Evolutionary conservation across 192 early-diverging fungal species (phyloP).

Genomic region (Coemansia sp.): DNA sequence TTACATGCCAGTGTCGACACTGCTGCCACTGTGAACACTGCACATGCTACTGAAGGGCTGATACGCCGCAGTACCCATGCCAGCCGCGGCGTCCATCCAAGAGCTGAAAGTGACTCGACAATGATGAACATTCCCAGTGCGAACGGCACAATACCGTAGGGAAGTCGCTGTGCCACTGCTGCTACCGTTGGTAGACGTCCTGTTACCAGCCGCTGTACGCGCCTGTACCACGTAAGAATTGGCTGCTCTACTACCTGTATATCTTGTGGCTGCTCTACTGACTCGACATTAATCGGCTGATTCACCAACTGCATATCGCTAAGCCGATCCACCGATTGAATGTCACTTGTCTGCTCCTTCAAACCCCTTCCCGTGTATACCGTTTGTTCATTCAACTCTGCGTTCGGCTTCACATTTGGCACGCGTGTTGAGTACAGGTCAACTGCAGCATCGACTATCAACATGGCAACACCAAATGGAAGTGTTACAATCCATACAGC

Average conservation of each 20-base stretch:
- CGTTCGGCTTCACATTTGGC: not conserved
- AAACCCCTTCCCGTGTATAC: too few species aligned
- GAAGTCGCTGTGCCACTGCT: constrained; percentile 60
- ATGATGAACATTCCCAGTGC: constrained; percentile 85
- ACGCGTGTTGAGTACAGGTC: constrained; percentile 47
- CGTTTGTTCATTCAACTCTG: not conserved
- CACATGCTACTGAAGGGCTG: constrained; percentile 54
- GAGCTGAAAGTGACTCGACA: constrained; percentile 64
- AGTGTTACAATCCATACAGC: constrained; percentile 68
- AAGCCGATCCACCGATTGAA: too few species aligned
- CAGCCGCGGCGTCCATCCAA: constrained; percentile 70
- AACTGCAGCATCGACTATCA: constrained; percentile 57
- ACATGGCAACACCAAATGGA: constrained; percentile 67
- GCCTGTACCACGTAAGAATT: too few species aligned
- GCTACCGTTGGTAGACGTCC: constrained; percentile 54
- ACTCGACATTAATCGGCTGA: not conserved
- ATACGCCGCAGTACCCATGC: constrained; percentile 56
- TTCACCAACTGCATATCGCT: not conserved
- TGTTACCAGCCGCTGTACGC: not conserved
- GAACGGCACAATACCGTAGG: constrained; percentile 77
- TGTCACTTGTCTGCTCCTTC: too few species aligned
- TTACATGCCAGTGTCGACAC: constrained; percentile 69
- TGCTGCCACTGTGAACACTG: constrained; percentile 60
- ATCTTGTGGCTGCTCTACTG: too few species aligned
- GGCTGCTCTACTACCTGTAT: too few species aligned